Evolutionary conservation across 495 filamentous ascomycete species (phyloP).

Genomic region (Aspergillus diversus): DNA sequence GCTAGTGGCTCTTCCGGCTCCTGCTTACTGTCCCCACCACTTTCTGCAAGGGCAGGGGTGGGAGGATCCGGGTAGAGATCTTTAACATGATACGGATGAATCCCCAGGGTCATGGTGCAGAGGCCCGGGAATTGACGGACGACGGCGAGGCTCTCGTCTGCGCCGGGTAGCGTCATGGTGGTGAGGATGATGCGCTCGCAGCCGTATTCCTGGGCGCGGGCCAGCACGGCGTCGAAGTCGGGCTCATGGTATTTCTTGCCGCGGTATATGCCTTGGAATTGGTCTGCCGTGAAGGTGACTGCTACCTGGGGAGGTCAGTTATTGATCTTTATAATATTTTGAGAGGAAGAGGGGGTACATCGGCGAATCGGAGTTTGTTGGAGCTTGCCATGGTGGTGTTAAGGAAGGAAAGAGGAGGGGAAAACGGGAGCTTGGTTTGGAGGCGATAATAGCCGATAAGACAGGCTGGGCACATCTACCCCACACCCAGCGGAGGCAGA

Average conservation of each 20-base stretch:
- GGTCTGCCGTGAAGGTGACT: slow-evolving; percentile 37
- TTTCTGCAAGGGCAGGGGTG: background rate
- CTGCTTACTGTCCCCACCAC: background rate
- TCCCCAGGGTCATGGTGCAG: slow-evolving; percentile 38
- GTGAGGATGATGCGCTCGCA: slow-evolving; percentile 34
- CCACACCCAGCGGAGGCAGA: too few relatives aligned
- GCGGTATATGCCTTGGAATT: slow-evolving; percentile 39
- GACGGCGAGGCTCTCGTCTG: slow-evolving; percentile 25
- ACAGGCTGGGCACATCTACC: too few relatives aligned
- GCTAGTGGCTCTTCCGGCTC: slow-evolving; percentile 13
- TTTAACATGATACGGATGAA: slow-evolving; percentile 35
- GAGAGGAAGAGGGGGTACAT: too few relatives aligned
- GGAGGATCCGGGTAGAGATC: slow-evolving; percentile 26
- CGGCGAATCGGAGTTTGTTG: too few relatives aligned
- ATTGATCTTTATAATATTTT: too few relatives aligned
- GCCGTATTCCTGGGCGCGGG: slow-evolving; percentile 28
- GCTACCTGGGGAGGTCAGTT: slow-evolving; percentile 23
- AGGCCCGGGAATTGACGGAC: slow-evolving; percentile 26
- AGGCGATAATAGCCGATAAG: too few relatives aligned
- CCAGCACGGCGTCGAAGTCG: slow-evolving; percentile 30
- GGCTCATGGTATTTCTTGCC: slow-evolving; percentile 36
- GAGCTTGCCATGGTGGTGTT: too few relatives aligned
- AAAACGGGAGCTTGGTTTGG: too few relatives aligned
- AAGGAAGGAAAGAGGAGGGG: too few relatives aligned
- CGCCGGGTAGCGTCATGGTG: slow-evolving; percentile 31